phyloP scores from a whole-genome alignment of 306 rosid genomes.

The Casuarina cunninghamiana region DNA sequence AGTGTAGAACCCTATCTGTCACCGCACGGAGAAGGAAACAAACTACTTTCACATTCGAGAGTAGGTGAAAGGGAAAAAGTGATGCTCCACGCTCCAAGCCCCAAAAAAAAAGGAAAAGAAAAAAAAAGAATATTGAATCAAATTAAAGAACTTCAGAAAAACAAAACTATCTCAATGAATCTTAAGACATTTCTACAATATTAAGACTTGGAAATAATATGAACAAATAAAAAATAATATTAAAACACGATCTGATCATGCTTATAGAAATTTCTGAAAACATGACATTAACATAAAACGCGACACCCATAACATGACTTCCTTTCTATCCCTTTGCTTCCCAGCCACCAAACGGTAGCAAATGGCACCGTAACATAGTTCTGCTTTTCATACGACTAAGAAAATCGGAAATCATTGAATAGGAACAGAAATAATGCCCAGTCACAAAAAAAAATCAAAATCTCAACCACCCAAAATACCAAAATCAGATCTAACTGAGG shows the following conservation, averaged over 20 bases:
- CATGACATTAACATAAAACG: not conserved
- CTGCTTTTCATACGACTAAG: not conserved
- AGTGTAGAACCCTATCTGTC: not conserved
- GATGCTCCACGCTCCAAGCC: not conserved
- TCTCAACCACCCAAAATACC: not conserved
- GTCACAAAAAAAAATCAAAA: not conserved
- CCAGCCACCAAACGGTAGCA: constrained; percentile 10
- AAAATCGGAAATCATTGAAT: not conserved
- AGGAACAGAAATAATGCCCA: not conserved
- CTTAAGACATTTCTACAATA: not conserved
- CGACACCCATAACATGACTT: constrained; percentile 11
- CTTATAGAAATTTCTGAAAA: not conserved
- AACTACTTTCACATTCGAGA: not conserved
- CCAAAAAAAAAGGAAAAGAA: not conserved
- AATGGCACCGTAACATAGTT: not conserved
- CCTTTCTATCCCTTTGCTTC: constrained; percentile 14
- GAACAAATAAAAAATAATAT: not conserved
- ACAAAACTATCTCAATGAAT: not conserved
- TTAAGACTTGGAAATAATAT: not conserved
- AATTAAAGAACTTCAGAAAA: not conserved
- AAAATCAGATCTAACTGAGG: constrained; percentile 1
- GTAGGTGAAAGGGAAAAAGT: not conserved
- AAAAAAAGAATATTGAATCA: not conserved
- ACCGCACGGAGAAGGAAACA: not conserved
- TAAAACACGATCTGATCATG: not conserved